Evolutionary conservation across 2,329 filamentous ascomycete species (phyloP), one percentile per base, ranked within the genome.

Genomic region (Beauveria caledonica): DNA sequence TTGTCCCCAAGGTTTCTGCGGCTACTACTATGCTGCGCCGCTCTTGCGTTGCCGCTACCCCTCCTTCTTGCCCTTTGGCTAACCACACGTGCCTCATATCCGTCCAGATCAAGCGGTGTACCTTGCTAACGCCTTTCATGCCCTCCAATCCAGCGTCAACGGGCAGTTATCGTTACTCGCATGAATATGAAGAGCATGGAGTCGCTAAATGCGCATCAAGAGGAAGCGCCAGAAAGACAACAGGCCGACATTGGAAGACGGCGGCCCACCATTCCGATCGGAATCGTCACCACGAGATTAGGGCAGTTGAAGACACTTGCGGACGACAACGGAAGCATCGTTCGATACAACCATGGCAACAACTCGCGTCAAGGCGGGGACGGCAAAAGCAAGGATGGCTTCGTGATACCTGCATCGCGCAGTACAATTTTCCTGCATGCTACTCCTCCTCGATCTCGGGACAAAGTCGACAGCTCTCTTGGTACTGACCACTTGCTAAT

Each of bases 321-420:
- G 7, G 44, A 49, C 40, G 54, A 55, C n/a, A 39, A 45, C 11
- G 44, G 44, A 23, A 54, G 55, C 50, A 13, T 58, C 25, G 50
- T 53, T 59, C 21, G 49, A 15, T 29, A 54, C 6, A 45, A 33
- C 10, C 7, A 40, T 29, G 51, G 62, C 66, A 67, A 57, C 63
- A 64, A 62, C 62, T 70, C 62, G 65, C 66, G 64, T 40, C 61
- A 56, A 9, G 65, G 63, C 40, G 62, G 58, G 56, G 61, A 61
- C 25, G 53, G 60, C 27, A 61, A 58, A 56, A 46, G 61, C 49
- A 59, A 63, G 3, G 57, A 51, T 21, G 59, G 62, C 46, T 66
- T 64, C 36, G 63, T 60, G 13, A 45, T 58, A 46, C 65, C 65
- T 13, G 65, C 64, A 13, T 64, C 62, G n/a, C 48, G 50, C 39